These are phyloP conservation scores for Leishmania major DNA, from an alignment of 208 protist genomes.

Conservation along the genomic window DNA sequence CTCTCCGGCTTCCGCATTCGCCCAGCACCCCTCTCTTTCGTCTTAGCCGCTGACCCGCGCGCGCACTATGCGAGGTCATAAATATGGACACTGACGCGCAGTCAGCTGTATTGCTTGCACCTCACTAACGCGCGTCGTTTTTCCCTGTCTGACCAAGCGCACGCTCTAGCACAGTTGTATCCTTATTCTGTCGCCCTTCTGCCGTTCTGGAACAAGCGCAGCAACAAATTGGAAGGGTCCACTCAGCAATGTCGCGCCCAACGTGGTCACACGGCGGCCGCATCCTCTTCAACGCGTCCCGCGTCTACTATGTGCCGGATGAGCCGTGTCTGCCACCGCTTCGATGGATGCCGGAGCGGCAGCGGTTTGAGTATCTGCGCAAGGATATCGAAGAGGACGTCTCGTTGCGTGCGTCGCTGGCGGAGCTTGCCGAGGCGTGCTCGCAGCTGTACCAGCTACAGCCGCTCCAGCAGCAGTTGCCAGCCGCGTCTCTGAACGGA, in stretches of 20 bases:
- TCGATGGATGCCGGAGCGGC: conserved; percentile 48
- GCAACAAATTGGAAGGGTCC: neutral
- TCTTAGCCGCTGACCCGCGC: neutral
- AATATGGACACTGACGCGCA: neutral
- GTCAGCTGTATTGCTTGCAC: neutral
- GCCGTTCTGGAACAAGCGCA: neutral
- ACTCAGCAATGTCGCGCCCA: conserved; percentile 9
- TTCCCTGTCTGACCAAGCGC: too few species aligned
- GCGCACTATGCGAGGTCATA: neutral
- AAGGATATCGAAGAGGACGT: conserved; percentile 39
- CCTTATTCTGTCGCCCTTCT: neutral
- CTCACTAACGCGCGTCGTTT: neutral
- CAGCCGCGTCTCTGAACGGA: conserved; percentile 15
- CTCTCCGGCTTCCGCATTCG: neutral
- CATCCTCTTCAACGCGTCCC: conserved; percentile 31
- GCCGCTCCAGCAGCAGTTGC: conserved; percentile 17
- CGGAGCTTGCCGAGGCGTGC: conserved; percentile 24
- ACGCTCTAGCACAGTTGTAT: neutral
- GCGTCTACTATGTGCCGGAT: conserved; percentile 41
- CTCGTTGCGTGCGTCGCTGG: conserved; percentile 23
- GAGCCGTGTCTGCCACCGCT: conserved; percentile 32
- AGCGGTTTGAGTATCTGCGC: conserved; percentile 45
- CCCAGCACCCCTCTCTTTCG: neutral
- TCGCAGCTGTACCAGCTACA: conserved; percentile 15
- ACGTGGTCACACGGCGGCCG: conserved; percentile 24